Evolutionary conservation across 2,329 filamentous ascomycete species (phyloP).

Genomic region (Pestalotiopsis sp.): DNA sequence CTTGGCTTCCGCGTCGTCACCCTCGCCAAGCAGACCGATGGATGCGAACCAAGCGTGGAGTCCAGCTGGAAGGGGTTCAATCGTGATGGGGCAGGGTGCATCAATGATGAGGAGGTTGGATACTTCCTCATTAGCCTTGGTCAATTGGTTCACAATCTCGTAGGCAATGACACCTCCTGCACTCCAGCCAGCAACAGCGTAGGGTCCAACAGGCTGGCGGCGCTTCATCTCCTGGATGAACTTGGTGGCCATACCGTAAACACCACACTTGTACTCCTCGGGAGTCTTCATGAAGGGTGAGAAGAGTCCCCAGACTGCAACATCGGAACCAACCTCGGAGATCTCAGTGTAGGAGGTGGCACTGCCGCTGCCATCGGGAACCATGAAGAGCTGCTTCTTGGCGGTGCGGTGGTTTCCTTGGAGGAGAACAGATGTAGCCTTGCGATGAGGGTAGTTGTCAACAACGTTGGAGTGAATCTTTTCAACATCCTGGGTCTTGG

Average conservation of each 20-base stretch:
- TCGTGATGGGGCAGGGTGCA: conserved; percentile 66
- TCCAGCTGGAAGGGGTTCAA: conserved; percentile 68
- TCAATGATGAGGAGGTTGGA: conserved; percentile 68
- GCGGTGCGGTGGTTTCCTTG: conserved; percentile 55
- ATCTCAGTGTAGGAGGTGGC: conserved; percentile 71
- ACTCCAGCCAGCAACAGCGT: conserved; percentile 74
- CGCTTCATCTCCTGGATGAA: conserved; percentile 73
- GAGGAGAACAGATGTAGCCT: conserved; percentile 45
- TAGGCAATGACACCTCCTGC: conserved; percentile 75
- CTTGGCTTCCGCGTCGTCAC: conserved; percentile 48
- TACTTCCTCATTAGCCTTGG: conserved; percentile 58
- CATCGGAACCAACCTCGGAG: conserved; percentile 49
- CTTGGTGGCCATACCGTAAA: conserved; percentile 66
- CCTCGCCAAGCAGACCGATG: conserved; percentile 71
- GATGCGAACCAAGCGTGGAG: conserved; percentile 75
- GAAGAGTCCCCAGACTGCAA: conserved; percentile 63
- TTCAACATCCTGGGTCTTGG: conserved; percentile 35
- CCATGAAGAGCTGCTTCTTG: conserved; percentile 53
- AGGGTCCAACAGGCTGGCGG: conserved; percentile 70
- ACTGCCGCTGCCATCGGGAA: conserved; percentile 59
- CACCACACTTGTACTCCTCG: conserved; percentile 66
- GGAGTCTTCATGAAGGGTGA: conserved; percentile 74
- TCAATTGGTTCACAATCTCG: conserved; percentile 65
- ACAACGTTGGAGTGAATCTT: conserved; percentile 31
- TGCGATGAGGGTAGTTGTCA: conserved; percentile 53